phyloP scores from a whole-genome alignment of 257 asterid genomes.

The Petunia secreta region DNA sequence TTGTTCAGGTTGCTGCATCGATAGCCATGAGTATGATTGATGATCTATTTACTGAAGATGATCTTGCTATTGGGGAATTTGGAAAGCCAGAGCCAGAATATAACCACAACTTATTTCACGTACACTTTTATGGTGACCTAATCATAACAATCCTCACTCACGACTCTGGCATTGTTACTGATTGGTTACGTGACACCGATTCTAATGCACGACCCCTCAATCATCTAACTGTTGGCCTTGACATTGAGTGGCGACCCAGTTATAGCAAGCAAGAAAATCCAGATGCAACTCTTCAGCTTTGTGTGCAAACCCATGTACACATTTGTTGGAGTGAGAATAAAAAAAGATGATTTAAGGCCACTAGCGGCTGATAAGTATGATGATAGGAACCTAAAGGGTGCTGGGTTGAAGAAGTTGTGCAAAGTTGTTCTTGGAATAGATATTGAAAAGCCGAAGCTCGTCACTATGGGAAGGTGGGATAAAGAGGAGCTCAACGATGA shows the following conservation, averaged over 20 bases:
- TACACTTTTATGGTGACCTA: too few species aligned
- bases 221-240: slow-evolving; percentile 41
- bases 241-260: slow-evolving; percentile 45
- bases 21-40: too few species aligned
- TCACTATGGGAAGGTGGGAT: slow-evolving; percentile 43
- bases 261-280: slow-evolving; percentile 28
- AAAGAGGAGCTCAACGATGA: slow-evolving; percentile 24
- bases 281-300: slow-evolving; percentile 43
- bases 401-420: slow-evolving; percentile 38
- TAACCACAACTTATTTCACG: too few species aligned
- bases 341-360: slow-evolving; percentile 32
- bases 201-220: slow-evolving; percentile 22
- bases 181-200: too few species aligned
- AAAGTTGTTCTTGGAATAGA: slow-evolving; percentile 31
- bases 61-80: too few species aligned
- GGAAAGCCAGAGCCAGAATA: too few species aligned
- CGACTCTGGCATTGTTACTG: too few species aligned
- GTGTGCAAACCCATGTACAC: slow-evolving; percentile 29
- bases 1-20: too few species aligned
- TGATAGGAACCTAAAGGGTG: slow-evolving; percentile 19
- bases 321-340: slow-evolving; percentile 39
- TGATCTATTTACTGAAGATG: too few species aligned
- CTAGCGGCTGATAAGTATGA: slow-evolving; percentile 29
- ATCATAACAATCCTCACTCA: too few species aligned
- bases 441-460: slow-evolving; percentile 32